phyloP scores from a whole-genome alignment of 2,329 filamentous ascomycete genomes.

The Nothopassalora personata region DNA sequence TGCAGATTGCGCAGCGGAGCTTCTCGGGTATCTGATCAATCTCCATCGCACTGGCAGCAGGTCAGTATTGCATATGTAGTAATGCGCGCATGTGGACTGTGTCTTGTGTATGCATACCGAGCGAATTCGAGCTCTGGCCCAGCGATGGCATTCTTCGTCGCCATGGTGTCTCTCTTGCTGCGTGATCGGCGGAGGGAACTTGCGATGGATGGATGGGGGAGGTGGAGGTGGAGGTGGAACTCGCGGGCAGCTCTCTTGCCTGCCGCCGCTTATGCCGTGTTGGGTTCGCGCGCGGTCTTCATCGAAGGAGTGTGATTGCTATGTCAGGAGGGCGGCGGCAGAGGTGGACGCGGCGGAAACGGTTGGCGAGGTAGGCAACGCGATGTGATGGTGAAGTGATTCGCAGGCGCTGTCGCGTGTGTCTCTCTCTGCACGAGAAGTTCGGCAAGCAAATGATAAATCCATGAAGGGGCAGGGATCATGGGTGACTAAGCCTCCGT shows the following conservation, averaged over 20 bases:
- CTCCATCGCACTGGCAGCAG: conserved; percentile 58
- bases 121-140: conserved; percentile 14
- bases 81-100: background rate
- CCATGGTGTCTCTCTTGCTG: conserved; percentile 4
- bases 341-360: background rate
- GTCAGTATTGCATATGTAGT: conserved; percentile 8
- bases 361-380: background rate
- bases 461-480: background rate
- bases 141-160: conserved; percentile 7
- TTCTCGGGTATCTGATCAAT: conserved; percentile 91
- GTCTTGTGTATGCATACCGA: conserved; percentile 1
- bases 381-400: background rate
- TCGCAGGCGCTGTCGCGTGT: background rate
- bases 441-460: background rate
- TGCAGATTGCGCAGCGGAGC: conserved; percentile 89
- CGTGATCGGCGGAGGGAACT: background rate
- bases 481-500: background rate
- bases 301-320: background rate
- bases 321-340: background rate
- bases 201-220: background rate
- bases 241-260: background rate
- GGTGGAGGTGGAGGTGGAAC: background rate
- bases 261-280: background rate
- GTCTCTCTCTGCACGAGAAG: background rate
- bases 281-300: background rate